Evolutionary conservation across 257 asterid species (phyloP).

Genomic region (Capsicum rhomboideum): DNA sequence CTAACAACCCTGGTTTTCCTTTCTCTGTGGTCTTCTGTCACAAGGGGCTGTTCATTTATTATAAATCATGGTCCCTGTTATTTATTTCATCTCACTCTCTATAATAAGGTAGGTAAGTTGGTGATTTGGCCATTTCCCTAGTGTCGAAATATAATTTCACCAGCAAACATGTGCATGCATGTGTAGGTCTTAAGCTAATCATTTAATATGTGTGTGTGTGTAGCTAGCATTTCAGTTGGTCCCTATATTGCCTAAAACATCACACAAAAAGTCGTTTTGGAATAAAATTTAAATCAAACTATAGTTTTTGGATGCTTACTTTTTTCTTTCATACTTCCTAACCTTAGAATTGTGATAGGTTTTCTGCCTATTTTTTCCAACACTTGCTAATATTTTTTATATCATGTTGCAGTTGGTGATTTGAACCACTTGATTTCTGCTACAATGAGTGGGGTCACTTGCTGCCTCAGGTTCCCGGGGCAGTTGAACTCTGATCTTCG

Average conservation of each 20-base stretch:
- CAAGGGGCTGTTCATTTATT: background rate
- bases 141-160: background rate
- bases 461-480: conserved; percentile 91
- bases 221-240: no score
- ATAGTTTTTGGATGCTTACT: background rate
- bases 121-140: background rate
- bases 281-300: background rate
- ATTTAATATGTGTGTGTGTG: background rate
- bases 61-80: background rate
- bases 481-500: conserved; percentile 81
- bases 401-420: conserved; percentile 58
- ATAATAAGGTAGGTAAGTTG: background rate
- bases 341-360: background rate
- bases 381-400: background rate
- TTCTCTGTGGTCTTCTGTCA: background rate
- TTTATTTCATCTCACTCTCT: background rate
- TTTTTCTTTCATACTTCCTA: background rate
- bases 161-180: background rate
- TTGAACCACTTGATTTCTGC: conserved; percentile 83
- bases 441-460: conserved; percentile 87
- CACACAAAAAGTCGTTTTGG: background rate
- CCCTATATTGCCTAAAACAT: background rate
- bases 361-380: background rate
- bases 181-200: background rate
- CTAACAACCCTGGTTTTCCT: background rate